Evolutionary conservation across 2,329 filamentous ascomycete species (phyloP).

Genomic region (Mycosphaerella arachidis): DNA sequence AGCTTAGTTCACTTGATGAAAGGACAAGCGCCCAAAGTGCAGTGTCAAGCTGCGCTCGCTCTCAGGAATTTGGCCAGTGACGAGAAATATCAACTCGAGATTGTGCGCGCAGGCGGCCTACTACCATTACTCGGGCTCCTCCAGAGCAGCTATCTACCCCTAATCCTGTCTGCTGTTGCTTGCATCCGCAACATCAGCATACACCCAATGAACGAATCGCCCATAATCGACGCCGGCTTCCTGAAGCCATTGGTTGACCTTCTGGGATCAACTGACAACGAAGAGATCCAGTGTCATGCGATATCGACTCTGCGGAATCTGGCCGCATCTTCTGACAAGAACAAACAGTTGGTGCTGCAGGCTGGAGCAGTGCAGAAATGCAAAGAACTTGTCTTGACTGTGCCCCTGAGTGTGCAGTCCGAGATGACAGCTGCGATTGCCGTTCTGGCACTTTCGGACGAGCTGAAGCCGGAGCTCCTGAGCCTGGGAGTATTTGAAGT

Average conservation of each 20-base stretch:
- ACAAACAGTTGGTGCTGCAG: conserved; percentile 96
- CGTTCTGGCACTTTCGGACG: conserved; percentile 89
- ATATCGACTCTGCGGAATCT: conserved; percentile 95
- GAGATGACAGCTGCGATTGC: conserved; percentile 99
- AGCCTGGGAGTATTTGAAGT: conserved; percentile 95
- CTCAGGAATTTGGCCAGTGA: conserved; percentile 94
- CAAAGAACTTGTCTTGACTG: conserved; percentile 91
- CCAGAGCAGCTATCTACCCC: conserved; percentile 89
- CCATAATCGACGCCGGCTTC: conserved; percentile 97
- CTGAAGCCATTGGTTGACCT: conserved; percentile 89
- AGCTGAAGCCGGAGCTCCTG: conserved; percentile 85
- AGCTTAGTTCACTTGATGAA: conserved; percentile 96
- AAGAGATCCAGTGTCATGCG: conserved; percentile 97
- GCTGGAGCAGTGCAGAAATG: conserved; percentile 97
- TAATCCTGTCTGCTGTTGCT: conserved; percentile 93
- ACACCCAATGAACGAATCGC: conserved; percentile 93
- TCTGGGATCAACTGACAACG: conserved; percentile 90
- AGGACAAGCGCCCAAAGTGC: conserved; percentile 92
- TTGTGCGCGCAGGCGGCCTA: conserved; percentile 83
- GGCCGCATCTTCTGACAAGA: conserved; percentile 92
- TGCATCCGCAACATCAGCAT: conserved; percentile 99
- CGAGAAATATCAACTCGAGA: conserved; percentile 97
- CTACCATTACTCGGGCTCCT: conserved; percentile 80
- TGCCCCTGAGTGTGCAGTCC: conserved; percentile 90
- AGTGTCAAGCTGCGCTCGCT: conserved; percentile 92